Evolutionary conservation across 176 grass and related monocot genomes (phyloP), one percentile per base, ranked within the genome.

Genomic region (Thalia dealbata): DNA sequence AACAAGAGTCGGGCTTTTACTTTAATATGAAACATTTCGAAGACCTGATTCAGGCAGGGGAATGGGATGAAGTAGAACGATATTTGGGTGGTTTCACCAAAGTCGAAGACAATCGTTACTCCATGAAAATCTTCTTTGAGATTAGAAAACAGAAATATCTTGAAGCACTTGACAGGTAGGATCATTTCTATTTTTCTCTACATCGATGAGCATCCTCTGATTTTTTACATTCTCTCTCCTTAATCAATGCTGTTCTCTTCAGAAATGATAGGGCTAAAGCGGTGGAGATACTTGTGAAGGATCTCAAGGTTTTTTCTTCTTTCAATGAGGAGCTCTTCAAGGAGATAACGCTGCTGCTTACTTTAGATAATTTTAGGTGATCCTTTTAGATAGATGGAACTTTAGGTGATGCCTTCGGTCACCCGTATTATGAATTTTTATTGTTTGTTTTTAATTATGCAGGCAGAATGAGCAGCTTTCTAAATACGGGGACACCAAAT

Each of bases 261-360:
- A 74, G 62, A 35, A 23, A 74, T 74, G 72, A 74, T 24, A 21
- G 19, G 21, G 19, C 35, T 27, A 74, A 59, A 38, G 6, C 12
- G 6, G 54, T n/a, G 22, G 21, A 59, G 26, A 59, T 38, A 35
- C 25, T 74, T 38, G 21, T 92, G 41, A 96, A 96, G 78, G 89
- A 96, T 81, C 82, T 96, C 23, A 96, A 96, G 79, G 89, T 92
- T n/a, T 96, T 96, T 78, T 82, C 89, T 66, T 90, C 92, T 44
- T 92, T 92, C 78, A 96, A 96, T 41, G 84, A 92, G 77, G 86
- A 96, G 67, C 86, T 96, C 21, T 96, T 96, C 80, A 92, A 96
- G 84, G 92, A 96, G 84, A 92, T 96, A 68, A 96, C 92, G 1
- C 84, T 90, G 67, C 72, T 96, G 64, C 86, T 96, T 59, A 90